These are phyloP conservation scores for Psidium guajava DNA, from an alignment of 345 rosid genomes.

Conservation along the genomic window DNA sequence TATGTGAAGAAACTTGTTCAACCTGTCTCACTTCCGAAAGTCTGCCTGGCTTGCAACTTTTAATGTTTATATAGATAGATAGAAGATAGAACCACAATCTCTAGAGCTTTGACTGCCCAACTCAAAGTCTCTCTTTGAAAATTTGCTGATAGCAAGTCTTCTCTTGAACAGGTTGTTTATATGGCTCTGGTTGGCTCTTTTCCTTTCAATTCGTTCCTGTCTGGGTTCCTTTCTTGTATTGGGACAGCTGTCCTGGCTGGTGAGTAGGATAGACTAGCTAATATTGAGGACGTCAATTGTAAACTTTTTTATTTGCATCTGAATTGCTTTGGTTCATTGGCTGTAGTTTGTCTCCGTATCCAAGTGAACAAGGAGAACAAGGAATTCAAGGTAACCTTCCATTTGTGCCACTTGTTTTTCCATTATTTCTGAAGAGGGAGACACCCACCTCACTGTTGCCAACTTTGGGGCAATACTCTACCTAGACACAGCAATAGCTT, in stretches of 20 bases:
- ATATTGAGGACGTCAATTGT: neutral
- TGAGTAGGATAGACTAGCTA: conserved; percentile 44
- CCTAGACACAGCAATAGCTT: neutral
- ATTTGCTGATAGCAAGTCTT: neutral
- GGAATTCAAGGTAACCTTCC: conserved; percentile 23
- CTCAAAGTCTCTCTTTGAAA: neutral
- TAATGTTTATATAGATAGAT: too few species aligned
- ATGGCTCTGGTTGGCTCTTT: conserved; percentile 96
- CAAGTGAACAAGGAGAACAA: conserved; percentile 99
- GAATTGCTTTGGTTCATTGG: conserved; percentile 1
- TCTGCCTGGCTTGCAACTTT: conserved; percentile 47
- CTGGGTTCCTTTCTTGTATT: conserved; percentile 93
- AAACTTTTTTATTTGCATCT: neutral
- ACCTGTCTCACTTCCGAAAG: neutral
- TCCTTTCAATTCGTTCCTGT: conserved; percentile 97
- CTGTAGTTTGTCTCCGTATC: conserved; percentile 90
- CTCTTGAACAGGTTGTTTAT: conserved; percentile 58
- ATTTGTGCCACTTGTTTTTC: neutral
- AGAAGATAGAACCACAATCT: neutral
- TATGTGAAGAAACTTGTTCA: neutral
- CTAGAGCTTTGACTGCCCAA: neutral
- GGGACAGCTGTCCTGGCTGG: conserved; percentile 99
- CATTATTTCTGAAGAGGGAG: neutral
- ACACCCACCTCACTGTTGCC: neutral
- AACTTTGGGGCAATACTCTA: neutral